Percentiles rank a stretch among this genome's conserved stretches.
Conservation (phyloP, 2,329 filamentous ascomycete genomes). For the Penicillium hesseltinei region DNA sequence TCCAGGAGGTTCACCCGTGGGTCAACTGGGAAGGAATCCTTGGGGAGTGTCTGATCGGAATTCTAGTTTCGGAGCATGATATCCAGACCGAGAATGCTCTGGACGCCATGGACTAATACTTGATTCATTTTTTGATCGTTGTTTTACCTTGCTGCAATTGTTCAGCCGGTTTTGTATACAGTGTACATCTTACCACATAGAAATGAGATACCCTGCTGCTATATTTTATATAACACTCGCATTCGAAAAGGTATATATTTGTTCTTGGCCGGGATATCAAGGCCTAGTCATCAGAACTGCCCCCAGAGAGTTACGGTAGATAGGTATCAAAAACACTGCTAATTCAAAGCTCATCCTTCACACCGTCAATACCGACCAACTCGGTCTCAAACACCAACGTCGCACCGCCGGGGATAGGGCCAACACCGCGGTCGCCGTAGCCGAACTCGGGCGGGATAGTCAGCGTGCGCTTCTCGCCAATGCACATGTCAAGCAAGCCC, state of each 20-base stretch:
- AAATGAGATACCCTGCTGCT: constrained; percentile 19
- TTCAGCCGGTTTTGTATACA: neutral
- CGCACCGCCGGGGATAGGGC: constrained; percentile 78
- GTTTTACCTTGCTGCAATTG: neutral
- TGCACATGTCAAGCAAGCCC: constrained; percentile 88
- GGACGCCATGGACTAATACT: constrained; percentile 60
- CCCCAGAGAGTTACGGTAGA: neutral
- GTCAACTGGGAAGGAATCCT: constrained; percentile 69
- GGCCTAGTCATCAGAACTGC: neutral
- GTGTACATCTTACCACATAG: constrained; percentile 13
- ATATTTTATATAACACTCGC: constrained; percentile 2
- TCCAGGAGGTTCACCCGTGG: constrained; percentile 65
- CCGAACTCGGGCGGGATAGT: constrained; percentile 84
- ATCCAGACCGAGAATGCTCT: constrained; percentile 38
- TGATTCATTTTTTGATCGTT: neutral
- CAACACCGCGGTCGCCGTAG: constrained; percentile 73
- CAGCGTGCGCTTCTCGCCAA: constrained; percentile 85
- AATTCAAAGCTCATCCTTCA: constrained; percentile 52
- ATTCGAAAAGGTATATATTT: neutral
- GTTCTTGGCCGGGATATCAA: neutral
- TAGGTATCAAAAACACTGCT: neutral
- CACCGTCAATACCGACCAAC: constrained; percentile 77
- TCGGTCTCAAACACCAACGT: constrained; percentile 93
- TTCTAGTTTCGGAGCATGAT: constrained; percentile 57
- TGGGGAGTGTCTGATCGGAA: constrained; percentile 60